Evolutionary conservation across 2,329 filamentous ascomycete genomes (phyloP), one percentile per base, ranked within the genome.

Genomic region (Helotiales sp.): DNA sequence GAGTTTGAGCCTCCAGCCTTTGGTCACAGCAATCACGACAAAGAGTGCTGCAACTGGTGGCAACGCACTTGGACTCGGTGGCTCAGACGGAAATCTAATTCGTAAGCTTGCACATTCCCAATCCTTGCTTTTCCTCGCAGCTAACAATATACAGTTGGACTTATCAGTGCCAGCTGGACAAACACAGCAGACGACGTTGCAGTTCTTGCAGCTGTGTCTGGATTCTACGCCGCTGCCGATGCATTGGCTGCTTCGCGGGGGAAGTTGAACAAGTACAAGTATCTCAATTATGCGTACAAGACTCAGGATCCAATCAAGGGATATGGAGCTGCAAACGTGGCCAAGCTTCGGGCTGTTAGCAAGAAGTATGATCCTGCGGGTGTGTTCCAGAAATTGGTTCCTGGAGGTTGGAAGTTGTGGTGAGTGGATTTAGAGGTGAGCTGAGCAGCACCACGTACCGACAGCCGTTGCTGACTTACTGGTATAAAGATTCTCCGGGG

Each of bases 211-310:
- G 59, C 59, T 10, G 59, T 61, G 6, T 50, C 59, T 15, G 59
- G 28, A 1, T 61, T 61, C 28, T 61, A 30, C 17, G 59, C 59
- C 11, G 59, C 59, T 7, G 59, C 59, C 15, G 45, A 61, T 24
- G 45, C 17, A 13, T 17, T 61, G 10, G 59, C 59, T 22, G 43
- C 11, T 8, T 61, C 59, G 20, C 22, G 20, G 17, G 62, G 64
- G 24, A 43, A 45, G 24, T 65, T 59, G 26, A 63, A 66, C 55
- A 71, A 79, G 40, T 81, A 77, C 73, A 74, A 79, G 34, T 84
- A 84, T 70, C 77, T 82, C 57, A 84, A 85, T 70, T 85, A 85
- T 62, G 82, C 82, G 0, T 78, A 78, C 13, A 72, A 74, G 54
- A 75, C 75, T 28, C 81, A 85, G 69, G 71, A 81, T 28, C 79